Conservation (phyloP, 2,329 filamentous ascomycete genomes). For the Hortaea sp. region DNA sequence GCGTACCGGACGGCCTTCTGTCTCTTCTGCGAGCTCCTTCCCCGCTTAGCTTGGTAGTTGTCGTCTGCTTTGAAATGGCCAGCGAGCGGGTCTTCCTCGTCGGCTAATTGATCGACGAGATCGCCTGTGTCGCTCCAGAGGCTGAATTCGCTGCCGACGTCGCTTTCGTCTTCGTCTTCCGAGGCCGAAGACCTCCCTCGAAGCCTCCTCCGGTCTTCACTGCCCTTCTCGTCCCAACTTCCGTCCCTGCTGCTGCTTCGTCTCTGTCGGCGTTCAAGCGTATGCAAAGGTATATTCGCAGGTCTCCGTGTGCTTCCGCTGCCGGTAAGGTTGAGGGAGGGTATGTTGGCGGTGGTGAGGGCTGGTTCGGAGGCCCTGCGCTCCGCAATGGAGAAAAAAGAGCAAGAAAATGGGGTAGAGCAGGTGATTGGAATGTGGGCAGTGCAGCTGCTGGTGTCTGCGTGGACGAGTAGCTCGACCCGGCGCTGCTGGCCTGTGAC, state of each 20-base stretch:
- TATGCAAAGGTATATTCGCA: constrained; percentile 81
- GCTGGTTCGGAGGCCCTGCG: background rate
- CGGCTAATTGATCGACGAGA: constrained; percentile 79
- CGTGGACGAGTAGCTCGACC: background rate
- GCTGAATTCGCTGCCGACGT: constrained; percentile 56
- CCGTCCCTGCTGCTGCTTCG: constrained; percentile 29
- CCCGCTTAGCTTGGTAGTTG: background rate
- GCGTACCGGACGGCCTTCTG: constrained; percentile 64
- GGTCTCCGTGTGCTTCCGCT: constrained; percentile 54
- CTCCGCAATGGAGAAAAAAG: background rate
- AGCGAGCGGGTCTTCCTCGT: constrained; percentile 71
- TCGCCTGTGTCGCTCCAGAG: constrained; percentile 93
- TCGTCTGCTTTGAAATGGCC: constrained; percentile 21
- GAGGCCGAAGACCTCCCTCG: constrained; percentile 21
- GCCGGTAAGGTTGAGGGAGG: constrained; percentile 30
- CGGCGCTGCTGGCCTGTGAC: background rate
- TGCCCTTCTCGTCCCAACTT: constrained; percentile 35
- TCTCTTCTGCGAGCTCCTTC: constrained; percentile 44
- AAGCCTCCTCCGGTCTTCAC: constrained; percentile 37
- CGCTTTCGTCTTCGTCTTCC: constrained; percentile 10
- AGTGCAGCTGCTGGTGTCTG: background rate
- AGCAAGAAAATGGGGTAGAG: too few species aligned
- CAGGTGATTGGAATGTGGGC: too few species aligned
- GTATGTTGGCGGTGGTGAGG: constrained; percentile 73
- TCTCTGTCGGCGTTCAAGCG: constrained; percentile 43